Conservation (phyloP, 208 protist genomes). For the Tetramitus jugosus region DNA sequence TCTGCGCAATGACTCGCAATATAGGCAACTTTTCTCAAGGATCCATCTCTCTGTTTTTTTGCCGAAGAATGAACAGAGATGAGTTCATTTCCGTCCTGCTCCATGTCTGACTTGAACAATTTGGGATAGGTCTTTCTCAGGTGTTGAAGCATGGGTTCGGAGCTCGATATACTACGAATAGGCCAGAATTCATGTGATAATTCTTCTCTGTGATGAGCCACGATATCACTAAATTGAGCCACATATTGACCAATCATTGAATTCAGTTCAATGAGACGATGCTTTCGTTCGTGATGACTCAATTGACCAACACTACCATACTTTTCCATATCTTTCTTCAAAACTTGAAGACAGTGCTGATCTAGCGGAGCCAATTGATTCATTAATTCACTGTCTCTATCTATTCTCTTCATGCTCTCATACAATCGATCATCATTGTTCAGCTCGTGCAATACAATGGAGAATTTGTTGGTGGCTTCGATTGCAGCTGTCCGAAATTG, state of each 20-base stretch:
- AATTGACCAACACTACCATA: background rate
- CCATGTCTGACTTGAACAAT: conserved; percentile 67
- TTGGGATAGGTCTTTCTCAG: conserved; percentile 59
- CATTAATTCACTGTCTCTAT: conserved; percentile 56
- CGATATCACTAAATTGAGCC: too few relatives aligned
- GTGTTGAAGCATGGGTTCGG: too few relatives aligned
- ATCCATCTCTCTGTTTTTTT: too few relatives aligned
- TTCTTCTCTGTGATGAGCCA: conserved; percentile 42
- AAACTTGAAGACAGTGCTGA: conserved; percentile 19
- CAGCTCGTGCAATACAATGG: too few relatives aligned
- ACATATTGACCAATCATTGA: background rate
- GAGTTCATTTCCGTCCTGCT: conserved; percentile 68
- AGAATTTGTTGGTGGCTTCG: conserved; percentile 66
- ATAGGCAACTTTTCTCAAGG: conserved; percentile 36
- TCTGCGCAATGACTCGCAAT: background rate
- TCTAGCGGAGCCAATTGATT: conserved; percentile 41
- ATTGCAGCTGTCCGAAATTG: conserved; percentile 63
- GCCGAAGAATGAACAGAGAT: background rate
- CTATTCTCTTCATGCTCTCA: conserved; percentile 51
- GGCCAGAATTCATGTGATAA: too few relatives aligned
- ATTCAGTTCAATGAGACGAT: background rate
- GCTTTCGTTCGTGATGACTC: background rate
- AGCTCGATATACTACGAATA: too few relatives aligned
- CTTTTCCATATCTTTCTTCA: conserved; percentile 77
- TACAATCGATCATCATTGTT: conserved; percentile 68